Base-by-base conservation (phyloP, 83 land plant species). In the Larix sibirica region DNA sequence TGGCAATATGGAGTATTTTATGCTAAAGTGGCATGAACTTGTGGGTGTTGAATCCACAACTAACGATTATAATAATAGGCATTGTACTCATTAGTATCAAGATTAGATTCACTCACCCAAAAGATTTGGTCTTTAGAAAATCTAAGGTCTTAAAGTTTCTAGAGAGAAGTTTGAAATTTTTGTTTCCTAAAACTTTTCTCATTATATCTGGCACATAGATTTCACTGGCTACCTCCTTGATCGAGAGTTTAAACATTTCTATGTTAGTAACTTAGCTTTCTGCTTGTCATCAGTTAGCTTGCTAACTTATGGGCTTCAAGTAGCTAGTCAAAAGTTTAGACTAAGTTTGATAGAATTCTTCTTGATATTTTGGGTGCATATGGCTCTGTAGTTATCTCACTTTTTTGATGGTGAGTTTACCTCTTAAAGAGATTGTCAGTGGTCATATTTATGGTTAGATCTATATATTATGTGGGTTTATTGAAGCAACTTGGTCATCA, bases 1-100 rank as follows among this genome's bases (percentile, higher is more conserved):
- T 82, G 62, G 28, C 28, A 76, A 31, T 79, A 18, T 47, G 81
- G 56, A 56, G 21, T 73, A 69, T 17, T 73, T 42, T 73, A 40
- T 73, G 56, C 8, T 20, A 21, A n/a, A 44, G 47, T 73, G 8
- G 26, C 21, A 18, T 73, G 54, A n/a, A 73, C 23, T 2, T 42
- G 42, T 42, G 56, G 23, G 44, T 73, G 77, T 73, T 26, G 14
- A 69, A 18, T 69, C 20, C 7, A 36, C 36, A 44, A 4, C 10
- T 73, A 2, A n/a, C 42, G 77, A 42, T 12, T 73, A 23, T 16
- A 42, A n/a, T 33, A 42, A 4, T 73, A 42, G 26, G 56, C 26
- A 73, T 20, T 9, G 9, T 3, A 44, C 14, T 36, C 20, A n/a
- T 74, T 10, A n/a, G n/a, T 21, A 13, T 42, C 56, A 21, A 74